Conservation (phyloP, 2,329 filamentous ascomycete genomes). For the Beauveria pseudobassiana region DNA sequence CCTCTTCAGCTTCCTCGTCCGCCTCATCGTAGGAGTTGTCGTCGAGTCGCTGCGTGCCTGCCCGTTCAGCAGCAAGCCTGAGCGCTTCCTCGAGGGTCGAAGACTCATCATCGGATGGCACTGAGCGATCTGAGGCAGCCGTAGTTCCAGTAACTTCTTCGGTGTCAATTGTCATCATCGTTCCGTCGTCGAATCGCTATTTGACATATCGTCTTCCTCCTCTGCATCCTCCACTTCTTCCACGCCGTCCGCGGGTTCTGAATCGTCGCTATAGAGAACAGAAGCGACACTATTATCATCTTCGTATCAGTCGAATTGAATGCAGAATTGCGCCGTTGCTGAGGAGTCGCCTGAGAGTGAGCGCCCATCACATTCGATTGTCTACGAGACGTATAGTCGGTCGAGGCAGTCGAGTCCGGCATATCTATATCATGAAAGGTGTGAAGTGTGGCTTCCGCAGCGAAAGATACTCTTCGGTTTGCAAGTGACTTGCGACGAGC, state of each 20-base stretch:
- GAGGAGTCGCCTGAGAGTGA: not conserved
- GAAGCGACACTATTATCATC: constrained; percentile 64
- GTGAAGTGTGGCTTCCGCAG: constrained; percentile 91
- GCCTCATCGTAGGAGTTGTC: constrained; percentile 31
- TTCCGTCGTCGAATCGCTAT: constrained; percentile 62
- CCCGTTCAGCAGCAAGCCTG: constrained; percentile 64
- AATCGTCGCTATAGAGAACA: constrained; percentile 67
- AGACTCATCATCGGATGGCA: constrained; percentile 56
- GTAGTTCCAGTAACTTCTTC: constrained; percentile 70
- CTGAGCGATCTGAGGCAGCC: constrained; percentile 50
- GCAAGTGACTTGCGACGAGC: constrained; percentile 88
- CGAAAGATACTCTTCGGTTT: constrained; percentile 91
- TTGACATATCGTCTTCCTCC: constrained; percentile 29
- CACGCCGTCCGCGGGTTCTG: constrained; percentile 47
- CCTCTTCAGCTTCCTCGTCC: constrained; percentile 46
- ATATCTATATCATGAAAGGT: constrained; percentile 92
- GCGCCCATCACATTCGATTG: constrained; percentile 50
- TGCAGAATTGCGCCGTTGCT: not conserved
- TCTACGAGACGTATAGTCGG: constrained; percentile 61
- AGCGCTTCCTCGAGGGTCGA: constrained; percentile 71
- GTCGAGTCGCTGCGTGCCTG: constrained; percentile 64
- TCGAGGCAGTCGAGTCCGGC: constrained; percentile 78
- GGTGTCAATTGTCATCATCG: constrained; percentile 74
- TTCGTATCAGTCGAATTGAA: constrained; percentile 39
- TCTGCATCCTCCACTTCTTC: constrained; percentile 50